Percentiles rank a stretch among this genome's conserved stretches.
Conservation (phyloP, 2,329 filamentous ascomycete species). For the Verticillium isaacii region DNA sequence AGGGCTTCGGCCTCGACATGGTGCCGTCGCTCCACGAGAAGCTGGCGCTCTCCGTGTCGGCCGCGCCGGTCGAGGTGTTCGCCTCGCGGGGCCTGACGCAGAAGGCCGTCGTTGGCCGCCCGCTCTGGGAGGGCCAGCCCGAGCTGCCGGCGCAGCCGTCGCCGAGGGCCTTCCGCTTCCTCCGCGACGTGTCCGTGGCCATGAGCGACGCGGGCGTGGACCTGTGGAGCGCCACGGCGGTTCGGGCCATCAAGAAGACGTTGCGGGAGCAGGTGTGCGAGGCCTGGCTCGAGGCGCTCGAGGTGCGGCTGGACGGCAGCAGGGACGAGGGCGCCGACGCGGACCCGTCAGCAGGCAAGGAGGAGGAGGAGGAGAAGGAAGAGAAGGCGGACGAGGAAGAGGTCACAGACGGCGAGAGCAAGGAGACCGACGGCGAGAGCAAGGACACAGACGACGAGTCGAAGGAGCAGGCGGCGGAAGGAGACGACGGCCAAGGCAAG, state of each 20-base stretch:
- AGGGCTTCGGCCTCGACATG: conserved; percentile 54
- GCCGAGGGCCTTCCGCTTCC: conserved; percentile 65
- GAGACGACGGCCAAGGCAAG: not conserved
- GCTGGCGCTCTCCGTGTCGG: conserved; percentile 50
- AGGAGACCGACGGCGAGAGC: conserved; percentile 6
- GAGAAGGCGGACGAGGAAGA: conserved; percentile 1
- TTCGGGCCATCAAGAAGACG: conserved; percentile 56
- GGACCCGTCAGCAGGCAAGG: conserved; percentile 12
- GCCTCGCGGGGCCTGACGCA: conserved; percentile 32
- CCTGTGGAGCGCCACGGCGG: conserved; percentile 71
- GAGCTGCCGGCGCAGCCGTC: conserved; percentile 75
- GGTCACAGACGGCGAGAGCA: conserved; percentile 5
- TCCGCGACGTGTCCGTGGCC: conserved; percentile 57
- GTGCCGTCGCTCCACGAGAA: conserved; percentile 60
- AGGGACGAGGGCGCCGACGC: conserved; percentile 10
- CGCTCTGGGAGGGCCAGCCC: conserved; percentile 71
- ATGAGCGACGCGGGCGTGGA: conserved; percentile 73
- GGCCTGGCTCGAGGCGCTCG: conserved; percentile 40
- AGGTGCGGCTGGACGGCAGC: conserved; percentile 16
- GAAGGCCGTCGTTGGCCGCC: conserved; percentile 52
- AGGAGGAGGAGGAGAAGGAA: conserved; percentile 3
- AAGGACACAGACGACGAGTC: conserved; percentile 3
- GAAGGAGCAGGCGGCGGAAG: not conserved
- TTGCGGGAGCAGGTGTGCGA: conserved; percentile 46
- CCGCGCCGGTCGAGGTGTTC: conserved; percentile 44